Evolutionary conservation across 805 yeast species (phyloP), one percentile per base, ranked within the genome.

Genomic region (Sporopachydermia quercuum): DNA sequence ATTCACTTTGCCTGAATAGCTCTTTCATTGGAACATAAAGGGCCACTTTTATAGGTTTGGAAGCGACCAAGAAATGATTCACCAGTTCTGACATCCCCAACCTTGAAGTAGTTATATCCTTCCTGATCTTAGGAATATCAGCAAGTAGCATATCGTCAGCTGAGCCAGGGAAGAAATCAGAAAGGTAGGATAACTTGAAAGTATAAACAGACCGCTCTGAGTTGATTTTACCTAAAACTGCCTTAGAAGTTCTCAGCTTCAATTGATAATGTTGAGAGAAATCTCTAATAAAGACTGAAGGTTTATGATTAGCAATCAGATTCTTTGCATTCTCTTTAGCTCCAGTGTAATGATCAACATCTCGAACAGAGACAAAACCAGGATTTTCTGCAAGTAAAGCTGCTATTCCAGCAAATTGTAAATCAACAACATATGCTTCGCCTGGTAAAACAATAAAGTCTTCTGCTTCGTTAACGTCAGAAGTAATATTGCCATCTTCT

Each of bases 351-450:
- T 74, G 66, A 54, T 80, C 87, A 37, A 79, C 61, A 19, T 71
- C 70, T 53, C 80, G 78, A 46, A 77, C 63, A 23, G 87, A 77
- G 18, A 82, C 63, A 39, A 82, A 60, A 40, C 93, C 91, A 41
- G 72, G 69, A n/a, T n/a, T n/a, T 8, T 8, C 30, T 46, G 72
- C 78, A 14, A 56, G 55, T 42, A 66, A 57, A 19, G 70, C 73
- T 4, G 64, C 54, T 37, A 75, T 56, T 30, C 94, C 76, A 18
- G 84, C 78, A 79, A 89, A 74, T 50, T 71, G 74, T 49, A 91
- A 70, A 59, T 91, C 96, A 45, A 89, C 65, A 45, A 75, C 61
- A 66, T 87, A 91, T 13, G 78, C 93, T 63, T 89, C 96, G 42
- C 95, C 96, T 3, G 85, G 68, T 35, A 58, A 53, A 35, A 84